Percentiles rank a stretch among this genome's conserved stretches.
phyloP scores from a whole-genome alignment of 2,329 filamentous ascomycete genomes.

The Boeremia lycopersici region DNA sequence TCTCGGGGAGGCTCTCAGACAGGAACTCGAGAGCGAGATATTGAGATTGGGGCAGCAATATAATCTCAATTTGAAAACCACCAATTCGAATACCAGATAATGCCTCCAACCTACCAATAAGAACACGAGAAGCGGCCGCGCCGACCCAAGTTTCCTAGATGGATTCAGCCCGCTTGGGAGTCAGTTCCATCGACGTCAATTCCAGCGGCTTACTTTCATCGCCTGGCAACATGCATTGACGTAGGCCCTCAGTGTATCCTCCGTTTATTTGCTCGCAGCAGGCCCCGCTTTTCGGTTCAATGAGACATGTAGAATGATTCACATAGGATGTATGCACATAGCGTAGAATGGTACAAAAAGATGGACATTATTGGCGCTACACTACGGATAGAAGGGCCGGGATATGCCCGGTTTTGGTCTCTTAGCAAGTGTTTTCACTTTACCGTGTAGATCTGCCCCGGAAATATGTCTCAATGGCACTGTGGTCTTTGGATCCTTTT shows the following conservation, averaged over 20 bases:
- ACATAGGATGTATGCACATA: not conserved
- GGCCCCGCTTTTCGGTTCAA: not conserved
- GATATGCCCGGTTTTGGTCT: not conserved
- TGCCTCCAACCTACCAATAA: not conserved
- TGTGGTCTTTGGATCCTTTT: not conserved
- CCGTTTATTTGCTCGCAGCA: not conserved
- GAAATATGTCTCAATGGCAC: too few species aligned
- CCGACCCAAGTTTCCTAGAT: not conserved
- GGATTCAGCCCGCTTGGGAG: not conserved
- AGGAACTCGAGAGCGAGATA: constrained; percentile 5
- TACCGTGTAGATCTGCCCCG: too few species aligned
- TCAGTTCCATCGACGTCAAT: not conserved
- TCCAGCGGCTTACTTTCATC: not conserved
- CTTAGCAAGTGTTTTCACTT: not conserved
- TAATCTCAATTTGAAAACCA: not conserved
- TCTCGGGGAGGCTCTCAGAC: constrained; percentile 7
- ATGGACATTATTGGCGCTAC: not conserved
- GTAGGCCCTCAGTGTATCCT: not conserved
- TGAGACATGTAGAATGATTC: not conserved
- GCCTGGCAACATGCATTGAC: not conserved
- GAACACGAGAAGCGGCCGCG: not conserved
- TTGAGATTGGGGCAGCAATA: constrained; percentile 15
- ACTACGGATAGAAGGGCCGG: not conserved
- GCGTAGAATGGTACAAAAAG: not conserved
- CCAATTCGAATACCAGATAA: not conserved